phyloP scores from a whole-genome alignment of 2,329 filamentous ascomycete species.

The Fusarium compactum region DNA sequence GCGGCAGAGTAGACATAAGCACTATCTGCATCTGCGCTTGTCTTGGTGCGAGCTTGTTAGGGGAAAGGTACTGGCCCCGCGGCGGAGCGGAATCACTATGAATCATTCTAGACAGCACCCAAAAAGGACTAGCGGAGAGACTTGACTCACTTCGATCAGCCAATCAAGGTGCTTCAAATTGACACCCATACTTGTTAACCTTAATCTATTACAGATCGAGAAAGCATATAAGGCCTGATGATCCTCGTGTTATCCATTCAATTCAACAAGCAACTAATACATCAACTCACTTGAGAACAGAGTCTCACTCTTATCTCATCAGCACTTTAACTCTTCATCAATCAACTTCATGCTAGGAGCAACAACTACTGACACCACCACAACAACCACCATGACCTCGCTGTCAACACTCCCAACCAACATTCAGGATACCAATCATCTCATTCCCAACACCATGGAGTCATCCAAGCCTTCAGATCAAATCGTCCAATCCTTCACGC shows the following conservation, averaged over 20 bases:
- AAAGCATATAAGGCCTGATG: neutral
- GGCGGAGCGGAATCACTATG: constrained; percentile 12
- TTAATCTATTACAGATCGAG: rapidly evolving
- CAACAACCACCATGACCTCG: neutral
- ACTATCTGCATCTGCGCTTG: rapidly evolving
- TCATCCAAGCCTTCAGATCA: neutral
- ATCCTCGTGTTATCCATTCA: neutral
- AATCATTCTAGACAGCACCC: constrained; percentile 7
- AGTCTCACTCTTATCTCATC: rapidly evolving
- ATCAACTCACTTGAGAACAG: rapidly evolving
- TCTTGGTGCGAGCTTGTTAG: rapidly evolving
- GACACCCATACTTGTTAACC: neutral
- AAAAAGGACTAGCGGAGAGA: neutral
- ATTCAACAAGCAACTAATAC: neutral
- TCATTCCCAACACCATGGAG: neutral
- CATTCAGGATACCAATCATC: neutral
- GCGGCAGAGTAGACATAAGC: rapidly evolving
- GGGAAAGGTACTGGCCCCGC: rapidly evolving
- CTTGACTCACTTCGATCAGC: constrained; percentile 1
- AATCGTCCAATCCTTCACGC: neutral
- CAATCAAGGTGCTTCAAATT: neutral
- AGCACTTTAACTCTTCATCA: too few relatives aligned
- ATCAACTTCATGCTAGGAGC: constrained; percentile 10
- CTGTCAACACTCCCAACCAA: too few relatives aligned
- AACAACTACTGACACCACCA: neutral